Percentiles rank a stretch among this genome's conserved stretches.
These are phyloP conservation scores for Fraxinus platypoda DNA, from an alignment of 305 asterid species.

Conservation along the genomic window DNA sequence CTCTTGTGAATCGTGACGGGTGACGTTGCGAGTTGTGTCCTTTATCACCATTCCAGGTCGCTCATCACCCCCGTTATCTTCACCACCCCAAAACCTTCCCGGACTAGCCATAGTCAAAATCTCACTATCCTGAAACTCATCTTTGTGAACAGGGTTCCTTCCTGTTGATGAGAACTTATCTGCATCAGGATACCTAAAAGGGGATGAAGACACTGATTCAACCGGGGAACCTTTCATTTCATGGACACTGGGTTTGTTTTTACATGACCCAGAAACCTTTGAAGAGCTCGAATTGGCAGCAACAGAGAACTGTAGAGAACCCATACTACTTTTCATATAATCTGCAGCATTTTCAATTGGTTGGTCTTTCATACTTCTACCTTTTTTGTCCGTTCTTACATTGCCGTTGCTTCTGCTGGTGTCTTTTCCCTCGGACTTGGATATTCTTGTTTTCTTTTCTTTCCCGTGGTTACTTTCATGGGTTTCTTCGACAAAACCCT, in stretches of 20 bases:
- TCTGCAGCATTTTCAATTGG: conserved; percentile 29
- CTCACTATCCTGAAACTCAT: conserved; percentile 48
- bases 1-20: conserved; percentile 20
- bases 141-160: conserved; percentile 42
- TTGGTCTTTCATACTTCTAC: conserved; percentile 41
- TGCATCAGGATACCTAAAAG: conserved; percentile 47
- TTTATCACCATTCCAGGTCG: conserved; percentile 38
- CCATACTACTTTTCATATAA: conserved; percentile 57
- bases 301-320: conserved; percentile 48
- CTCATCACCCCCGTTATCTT: conserved; percentile 40
- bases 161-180: conserved; percentile 48
- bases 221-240: conserved; percentile 86
- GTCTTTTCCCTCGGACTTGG: conserved; percentile 64
- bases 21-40: conserved; percentile 37
- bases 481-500: conserved; percentile 41
- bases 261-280: conserved; percentile 85
- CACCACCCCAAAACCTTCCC: conserved; percentile 49
- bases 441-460: conserved; percentile 71
- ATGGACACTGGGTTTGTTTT: conserved; percentile 55
- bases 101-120: conserved; percentile 41
- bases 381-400: conserved; percentile 40
- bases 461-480: conserved; percentile 49
- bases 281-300: conserved; percentile 98
- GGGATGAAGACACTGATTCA: conserved; percentile 97
- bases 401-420: conserved; percentile 38